phyloP scores from a whole-genome alignment of 1,284 basidiomycete genomes.

The Tylopilus sp. region DNA sequence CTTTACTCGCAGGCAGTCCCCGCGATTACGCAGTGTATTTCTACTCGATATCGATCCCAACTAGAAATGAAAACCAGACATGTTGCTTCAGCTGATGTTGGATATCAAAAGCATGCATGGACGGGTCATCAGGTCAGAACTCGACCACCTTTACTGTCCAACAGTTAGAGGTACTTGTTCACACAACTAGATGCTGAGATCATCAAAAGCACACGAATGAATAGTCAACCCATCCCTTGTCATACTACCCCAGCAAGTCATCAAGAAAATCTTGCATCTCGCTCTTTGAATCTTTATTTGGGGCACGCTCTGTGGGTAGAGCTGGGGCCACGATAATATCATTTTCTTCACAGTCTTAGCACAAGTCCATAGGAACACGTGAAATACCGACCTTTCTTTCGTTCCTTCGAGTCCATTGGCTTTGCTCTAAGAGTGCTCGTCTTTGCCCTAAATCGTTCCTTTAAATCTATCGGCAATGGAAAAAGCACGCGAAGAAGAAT shows the following conservation, averaged over 20 bases:
- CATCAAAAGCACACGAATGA: not conserved
- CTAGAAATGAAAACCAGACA: not conserved
- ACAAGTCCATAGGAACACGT: not conserved
- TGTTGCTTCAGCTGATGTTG: not conserved
- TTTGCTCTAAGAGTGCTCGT: slow-evolving; percentile 49
- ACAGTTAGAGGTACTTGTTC: not conserved
- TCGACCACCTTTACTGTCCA: not conserved
- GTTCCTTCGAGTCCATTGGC: slow-evolving; percentile 34
- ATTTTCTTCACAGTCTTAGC: slow-evolving; percentile 26
- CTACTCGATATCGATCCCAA: not conserved
- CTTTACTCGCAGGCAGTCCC: not conserved
- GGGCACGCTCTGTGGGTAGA: slow-evolving; percentile 40
- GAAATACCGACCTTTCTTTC: slow-evolving; percentile 37
- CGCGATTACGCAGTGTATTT: slow-evolving; percentile 2
- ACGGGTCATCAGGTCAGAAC: not conserved
- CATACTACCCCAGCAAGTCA: slow-evolving; percentile 52
- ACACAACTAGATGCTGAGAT: not conserved
- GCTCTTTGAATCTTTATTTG: slow-evolving; percentile 51
- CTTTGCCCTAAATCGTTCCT: slow-evolving; percentile 62
- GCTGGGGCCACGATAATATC: slow-evolving; percentile 54
- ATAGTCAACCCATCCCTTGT: not conserved
- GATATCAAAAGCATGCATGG: not conserved
- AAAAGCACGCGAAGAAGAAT: not conserved
- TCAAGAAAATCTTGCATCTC: slow-evolving; percentile 76
- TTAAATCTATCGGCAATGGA: slow-evolving; percentile 51